Percentiles rank a stretch among this genome's conserved stretches.
Evolutionary conservation across 352 stramenopile genomes (phyloP).

Genomic region (Globisporangium heterothallicum): DNA sequence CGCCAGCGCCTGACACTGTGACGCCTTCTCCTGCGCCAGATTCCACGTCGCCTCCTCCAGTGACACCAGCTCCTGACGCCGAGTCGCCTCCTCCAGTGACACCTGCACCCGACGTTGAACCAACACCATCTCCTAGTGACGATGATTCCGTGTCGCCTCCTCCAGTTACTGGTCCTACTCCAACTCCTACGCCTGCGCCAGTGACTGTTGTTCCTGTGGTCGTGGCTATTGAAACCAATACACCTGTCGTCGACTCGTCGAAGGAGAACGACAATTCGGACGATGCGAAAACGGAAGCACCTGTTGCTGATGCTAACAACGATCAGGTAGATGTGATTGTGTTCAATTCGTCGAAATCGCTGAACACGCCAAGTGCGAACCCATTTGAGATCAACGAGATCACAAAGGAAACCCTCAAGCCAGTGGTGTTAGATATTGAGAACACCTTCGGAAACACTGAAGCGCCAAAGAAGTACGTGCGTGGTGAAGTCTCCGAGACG

Average conservation of each 20-base stretch:
- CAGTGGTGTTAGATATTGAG: slow-evolving; percentile 47
- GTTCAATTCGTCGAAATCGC: slow-evolving; percentile 28
- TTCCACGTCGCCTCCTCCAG: slow-evolving; percentile 4
- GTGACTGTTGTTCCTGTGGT: slow-evolving; percentile 14
- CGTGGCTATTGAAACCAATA: slow-evolving; percentile 41
- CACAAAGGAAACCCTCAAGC: slow-evolving; percentile 21
- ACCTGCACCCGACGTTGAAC: neutral
- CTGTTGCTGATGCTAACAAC: slow-evolving; percentile 25
- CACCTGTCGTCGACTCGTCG: slow-evolving; percentile 4
- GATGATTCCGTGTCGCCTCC: slow-evolving; percentile 9
- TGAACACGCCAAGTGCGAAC: slow-evolving; percentile 27
- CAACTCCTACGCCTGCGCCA: slow-evolving; percentile 21
- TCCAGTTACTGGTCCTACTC: slow-evolving; percentile 11
- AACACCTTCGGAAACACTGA: slow-evolving; percentile 20
- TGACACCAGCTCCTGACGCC: slow-evolving; percentile 8
- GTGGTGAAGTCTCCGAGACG: slow-evolving; percentile 18
- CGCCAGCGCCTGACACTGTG: neutral
- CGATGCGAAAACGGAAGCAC: slow-evolving; percentile 18
- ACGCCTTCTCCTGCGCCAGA: neutral
- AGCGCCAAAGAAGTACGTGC: slow-evolving; percentile 41
- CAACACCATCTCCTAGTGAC: neutral
- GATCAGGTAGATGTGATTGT: slow-evolving; percentile 45
- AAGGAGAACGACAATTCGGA: slow-evolving; percentile 18
- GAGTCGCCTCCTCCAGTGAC: slow-evolving; percentile 15
- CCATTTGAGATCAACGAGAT: slow-evolving; percentile 51